phyloP scores from a whole-genome alignment of 305 asterid species.

The Nicotiana rustica region DNA sequence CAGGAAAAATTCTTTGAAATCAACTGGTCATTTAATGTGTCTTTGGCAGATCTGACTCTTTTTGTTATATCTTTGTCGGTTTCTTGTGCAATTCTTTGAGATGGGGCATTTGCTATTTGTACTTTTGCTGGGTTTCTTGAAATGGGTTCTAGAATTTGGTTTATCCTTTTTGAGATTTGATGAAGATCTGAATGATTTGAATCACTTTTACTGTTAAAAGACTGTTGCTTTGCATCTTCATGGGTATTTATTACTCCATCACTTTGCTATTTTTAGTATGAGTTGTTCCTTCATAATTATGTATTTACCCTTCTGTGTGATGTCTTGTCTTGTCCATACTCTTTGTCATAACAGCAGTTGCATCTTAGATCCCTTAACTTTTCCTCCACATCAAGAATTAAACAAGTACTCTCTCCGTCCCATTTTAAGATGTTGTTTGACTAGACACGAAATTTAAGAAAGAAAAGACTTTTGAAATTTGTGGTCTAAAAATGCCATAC shows the following conservation, averaged over 20 bases:
- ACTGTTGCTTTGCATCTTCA: constrained; percentile 16
- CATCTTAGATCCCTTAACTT: neutral
- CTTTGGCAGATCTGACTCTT: constrained; percentile 12
- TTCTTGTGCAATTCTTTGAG: neutral
- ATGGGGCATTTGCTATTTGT: neutral
- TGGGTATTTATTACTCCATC: neutral
- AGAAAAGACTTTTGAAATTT: too few relatives aligned
- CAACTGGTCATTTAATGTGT: neutral
- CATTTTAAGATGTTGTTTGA: too few relatives aligned
- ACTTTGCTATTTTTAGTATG: neutral
- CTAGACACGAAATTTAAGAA: too few relatives aligned
- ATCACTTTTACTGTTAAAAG: constrained; percentile 17
- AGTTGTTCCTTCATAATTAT: constrained; percentile 1
- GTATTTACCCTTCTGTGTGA: neutral
- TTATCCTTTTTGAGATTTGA: neutral
- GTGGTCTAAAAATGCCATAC: too few relatives aligned
- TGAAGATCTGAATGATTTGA: constrained; percentile 14
- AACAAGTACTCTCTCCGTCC: neutral
- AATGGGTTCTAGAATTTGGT: neutral
- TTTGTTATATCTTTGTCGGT: neutral
- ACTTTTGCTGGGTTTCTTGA: neutral
- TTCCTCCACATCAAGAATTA: neutral
- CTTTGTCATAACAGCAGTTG: neutral
- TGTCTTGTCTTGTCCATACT: neutral
- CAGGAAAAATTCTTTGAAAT: neutral